Conservation (phyloP, 768 basidiomycete genomes). For the Termitomyces sp. region DNA sequence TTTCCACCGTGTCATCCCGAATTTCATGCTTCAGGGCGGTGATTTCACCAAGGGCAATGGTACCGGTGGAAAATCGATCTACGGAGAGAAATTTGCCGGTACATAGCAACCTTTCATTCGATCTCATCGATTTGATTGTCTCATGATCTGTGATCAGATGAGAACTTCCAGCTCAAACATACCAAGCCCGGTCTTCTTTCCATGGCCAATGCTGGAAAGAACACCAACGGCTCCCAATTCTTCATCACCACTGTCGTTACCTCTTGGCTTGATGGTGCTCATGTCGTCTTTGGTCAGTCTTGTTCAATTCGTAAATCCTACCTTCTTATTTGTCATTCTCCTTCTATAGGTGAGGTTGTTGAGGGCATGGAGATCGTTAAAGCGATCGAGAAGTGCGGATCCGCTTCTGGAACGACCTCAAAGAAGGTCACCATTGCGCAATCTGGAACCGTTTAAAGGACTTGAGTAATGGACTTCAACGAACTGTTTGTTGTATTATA, state of each 20-base stretch:
- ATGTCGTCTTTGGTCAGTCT: constrained; percentile 78
- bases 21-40: constrained; percentile 88
- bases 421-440: constrained; percentile 46
- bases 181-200: constrained; percentile 61
- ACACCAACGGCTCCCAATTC: constrained; percentile 88
- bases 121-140: constrained; percentile 1
- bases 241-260: constrained; percentile 84
- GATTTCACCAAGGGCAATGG: constrained; percentile 72
- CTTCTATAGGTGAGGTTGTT: constrained; percentile 52
- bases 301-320: background rate
- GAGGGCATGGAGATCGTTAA: constrained; percentile 55
- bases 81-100: constrained; percentile 66
- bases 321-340: background rate
- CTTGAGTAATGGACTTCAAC: background rate
- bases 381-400: constrained; percentile 35
- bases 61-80: constrained; percentile 79
- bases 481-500: constrained; percentile 11
- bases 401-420: constrained; percentile 32
- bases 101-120: background rate
- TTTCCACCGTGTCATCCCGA: constrained; percentile 83
- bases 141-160: constrained; percentile 43
- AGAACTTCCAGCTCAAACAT: constrained; percentile 81
- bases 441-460: constrained; percentile 42
- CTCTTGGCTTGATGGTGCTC: constrained; percentile 74
- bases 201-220: constrained; percentile 76